Conservation (phyloP, 257 asterid genomes). For the Nicotiana tomentosiformis region DNA sequence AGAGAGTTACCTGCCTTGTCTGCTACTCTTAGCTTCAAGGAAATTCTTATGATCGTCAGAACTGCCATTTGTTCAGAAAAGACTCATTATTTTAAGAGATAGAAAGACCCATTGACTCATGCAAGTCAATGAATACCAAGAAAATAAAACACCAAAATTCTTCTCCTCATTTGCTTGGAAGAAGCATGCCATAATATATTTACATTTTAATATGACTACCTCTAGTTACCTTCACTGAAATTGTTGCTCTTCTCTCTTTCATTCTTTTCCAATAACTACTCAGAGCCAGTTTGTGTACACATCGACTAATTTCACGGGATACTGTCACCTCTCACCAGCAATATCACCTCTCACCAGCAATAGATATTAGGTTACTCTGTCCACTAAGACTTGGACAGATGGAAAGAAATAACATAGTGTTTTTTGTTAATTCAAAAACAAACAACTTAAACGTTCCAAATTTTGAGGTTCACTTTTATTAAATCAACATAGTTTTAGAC, state of each 20-base stretch:
- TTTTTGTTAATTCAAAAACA: too few relatives aligned
- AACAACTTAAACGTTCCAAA: too few relatives aligned
- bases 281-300: too few relatives aligned
- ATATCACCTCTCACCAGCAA: too few relatives aligned
- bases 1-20: not conserved
- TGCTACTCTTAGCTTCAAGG: not conserved
- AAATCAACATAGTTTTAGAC: too few relatives aligned
- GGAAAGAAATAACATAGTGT: too few relatives aligned
- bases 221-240: not conserved
- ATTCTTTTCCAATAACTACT: too few relatives aligned
- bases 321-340: too few relatives aligned
- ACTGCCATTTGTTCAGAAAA: not conserved
- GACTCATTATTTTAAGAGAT: not conserved
- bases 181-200: not conserved
- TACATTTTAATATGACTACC: not conserved
- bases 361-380: too few relatives aligned
- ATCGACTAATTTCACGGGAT: too few relatives aligned
- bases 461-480: too few relatives aligned
- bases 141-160: not conserved
- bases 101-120: constrained; percentile 10
- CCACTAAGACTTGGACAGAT: too few relatives aligned
- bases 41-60: not conserved
- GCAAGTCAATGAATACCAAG: constrained; percentile 10
- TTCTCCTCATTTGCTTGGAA: constrained; percentile 25
- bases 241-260: not conserved